These are phyloP conservation scores for Ceriops zippeliana DNA, from an alignment of 345 rosid genomes.

Conservation along the genomic window DNA sequence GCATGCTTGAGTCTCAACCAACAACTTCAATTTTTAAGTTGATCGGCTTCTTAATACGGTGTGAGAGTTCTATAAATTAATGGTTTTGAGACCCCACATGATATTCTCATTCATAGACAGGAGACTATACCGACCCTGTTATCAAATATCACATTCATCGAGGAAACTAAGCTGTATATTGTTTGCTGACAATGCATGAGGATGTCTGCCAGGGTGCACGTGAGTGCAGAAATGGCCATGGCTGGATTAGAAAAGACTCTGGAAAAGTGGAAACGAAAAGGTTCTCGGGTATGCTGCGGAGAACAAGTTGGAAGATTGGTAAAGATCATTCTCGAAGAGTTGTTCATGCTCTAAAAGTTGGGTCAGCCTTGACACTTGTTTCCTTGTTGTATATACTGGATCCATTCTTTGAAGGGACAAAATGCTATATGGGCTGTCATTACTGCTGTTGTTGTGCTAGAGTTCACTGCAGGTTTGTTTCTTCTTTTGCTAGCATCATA, in stretches of 20 bases:
- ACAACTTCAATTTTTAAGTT: no score
- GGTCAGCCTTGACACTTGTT: slow-evolving; percentile 59
- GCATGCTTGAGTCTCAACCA: no score
- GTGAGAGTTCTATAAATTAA: no score
- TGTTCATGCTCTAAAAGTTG: slow-evolving; percentile 76
- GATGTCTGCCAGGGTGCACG: neutral
- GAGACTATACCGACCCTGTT: no score
- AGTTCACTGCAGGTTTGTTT: slow-evolving; percentile 63
- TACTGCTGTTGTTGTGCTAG: slow-evolving; percentile 89
- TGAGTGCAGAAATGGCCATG: slow-evolving; percentile 15
- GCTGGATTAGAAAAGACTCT: neutral
- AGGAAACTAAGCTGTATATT: no score
- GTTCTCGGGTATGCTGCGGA: slow-evolving; percentile 25
- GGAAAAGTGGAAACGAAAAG: slow-evolving; percentile 31
- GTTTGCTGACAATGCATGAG: neutral
- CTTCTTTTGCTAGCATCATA: neutral
- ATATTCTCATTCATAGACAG: no score
- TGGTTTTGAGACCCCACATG: no score
- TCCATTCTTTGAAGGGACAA: slow-evolving; percentile 51
- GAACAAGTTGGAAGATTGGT: slow-evolving; percentile 45
- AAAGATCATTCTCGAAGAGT: slow-evolving; percentile 68
- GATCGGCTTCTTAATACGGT: no score
- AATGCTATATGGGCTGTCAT: slow-evolving; percentile 78
- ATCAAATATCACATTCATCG: no score
- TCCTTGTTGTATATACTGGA: slow-evolving; percentile 56